A percentile compares a stretch with the other conserved stretches of the same genome.
phyloP scores from a whole-genome alignment of 2,329 filamentous ascomycete species.

The Fusarium algeriense region DNA sequence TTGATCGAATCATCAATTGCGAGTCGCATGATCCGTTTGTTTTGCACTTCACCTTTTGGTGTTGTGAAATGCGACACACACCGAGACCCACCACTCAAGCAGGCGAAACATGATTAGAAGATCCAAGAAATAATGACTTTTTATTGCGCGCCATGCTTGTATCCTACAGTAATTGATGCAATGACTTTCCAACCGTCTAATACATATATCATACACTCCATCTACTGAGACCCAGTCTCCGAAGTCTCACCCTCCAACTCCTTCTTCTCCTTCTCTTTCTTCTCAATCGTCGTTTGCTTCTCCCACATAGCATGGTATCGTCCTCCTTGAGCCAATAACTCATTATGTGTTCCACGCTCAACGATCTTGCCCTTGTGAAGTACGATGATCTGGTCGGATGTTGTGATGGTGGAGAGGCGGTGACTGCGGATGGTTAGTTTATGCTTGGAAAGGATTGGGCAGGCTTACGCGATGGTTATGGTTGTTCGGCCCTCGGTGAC shows the following conservation, averaged over 20 bases:
- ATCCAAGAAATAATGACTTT: background rate
- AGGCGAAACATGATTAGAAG: too few species aligned
- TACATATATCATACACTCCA: slow-evolving; percentile 8
- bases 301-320: slow-evolving; percentile 66
- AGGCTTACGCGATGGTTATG: slow-evolving; percentile 62
- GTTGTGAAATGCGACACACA: background rate
- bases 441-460: fast-evolving
- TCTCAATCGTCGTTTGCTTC: slow-evolving; percentile 61
- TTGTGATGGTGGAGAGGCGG: slow-evolving; percentile 68
- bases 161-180: background rate
- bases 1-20: background rate
- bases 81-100: background rate
- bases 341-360: slow-evolving; percentile 63
- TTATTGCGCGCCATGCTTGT: background rate
- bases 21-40: background rate
- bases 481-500: slow-evolving; percentile 64
- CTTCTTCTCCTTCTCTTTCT: slow-evolving; percentile 51
- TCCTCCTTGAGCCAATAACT: slow-evolving; percentile 59
- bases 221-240: slow-evolving; percentile 19
- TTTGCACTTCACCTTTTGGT: background rate
- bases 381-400: slow-evolving; percentile 67
- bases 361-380: slow-evolving; percentile 64
- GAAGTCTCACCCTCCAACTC: slow-evolving; percentile 37
- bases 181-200: background rate
- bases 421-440: slow-evolving; percentile 54